Conservation (phyloP, 352 stramenopile genomes). For the Phytophthora kernoviae region DNA sequence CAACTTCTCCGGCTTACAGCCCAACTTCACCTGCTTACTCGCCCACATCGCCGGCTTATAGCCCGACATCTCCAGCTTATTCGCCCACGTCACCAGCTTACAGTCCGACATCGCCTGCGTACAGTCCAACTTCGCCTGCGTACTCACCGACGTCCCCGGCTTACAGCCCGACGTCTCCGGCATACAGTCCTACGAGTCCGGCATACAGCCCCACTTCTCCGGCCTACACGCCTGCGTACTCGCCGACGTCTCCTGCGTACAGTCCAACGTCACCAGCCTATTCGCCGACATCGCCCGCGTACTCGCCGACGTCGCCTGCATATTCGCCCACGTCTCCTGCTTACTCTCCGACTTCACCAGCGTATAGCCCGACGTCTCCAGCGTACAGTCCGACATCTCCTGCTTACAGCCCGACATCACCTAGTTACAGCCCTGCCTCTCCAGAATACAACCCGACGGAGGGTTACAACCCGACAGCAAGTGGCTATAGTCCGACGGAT, state of each 20-base stretch:
- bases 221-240: conserved; percentile 87
- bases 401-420: conserved; percentile 76
- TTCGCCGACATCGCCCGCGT: conserved; percentile 68
- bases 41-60: conserved; percentile 71
- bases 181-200: conserved; percentile 87
- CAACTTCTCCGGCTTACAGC: conserved; percentile 62
- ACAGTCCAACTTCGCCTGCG: conserved; percentile 67
- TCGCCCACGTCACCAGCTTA: conserved; percentile 75
- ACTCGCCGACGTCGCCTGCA: conserved; percentile 68
- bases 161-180: conserved; percentile 75
- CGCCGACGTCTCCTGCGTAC: conserved; percentile 64
- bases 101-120: conserved; percentile 60
- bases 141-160: conserved; percentile 72
- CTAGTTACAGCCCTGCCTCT: conserved; percentile 78
- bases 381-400: conserved; percentile 81
- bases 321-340: conserved; percentile 71
- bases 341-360: conserved; percentile 67
- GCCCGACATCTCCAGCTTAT: conserved; percentile 62
- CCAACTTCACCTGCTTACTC: conserved; percentile 68
- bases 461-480: conserved; percentile 74
- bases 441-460: conserved; percentile 87
- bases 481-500: conserved; percentile 77
- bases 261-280: conserved; percentile 70
- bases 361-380: conserved; percentile 75
- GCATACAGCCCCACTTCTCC: conserved; percentile 81